A percentile compares a stretch with the other conserved stretches of the same genome.
Evolutionary conservation across 2,329 filamentous ascomycete genomes (phyloP).

Genomic region (Raffaelea ambrosiae): DNA sequence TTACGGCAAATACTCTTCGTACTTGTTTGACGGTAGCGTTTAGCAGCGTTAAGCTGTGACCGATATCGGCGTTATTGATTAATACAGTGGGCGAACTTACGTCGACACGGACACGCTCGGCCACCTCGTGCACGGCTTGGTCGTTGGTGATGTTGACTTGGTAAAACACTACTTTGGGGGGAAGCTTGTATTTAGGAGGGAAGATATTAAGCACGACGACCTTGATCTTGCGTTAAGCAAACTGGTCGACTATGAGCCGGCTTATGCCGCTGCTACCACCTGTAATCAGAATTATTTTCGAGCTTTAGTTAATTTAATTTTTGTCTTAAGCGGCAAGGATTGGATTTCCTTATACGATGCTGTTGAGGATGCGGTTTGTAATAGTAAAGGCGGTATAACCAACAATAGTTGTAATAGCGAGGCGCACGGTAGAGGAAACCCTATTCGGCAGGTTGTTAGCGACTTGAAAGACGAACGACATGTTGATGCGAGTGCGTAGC

Average conservation of each 20-base stretch:
- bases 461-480: not conserved
- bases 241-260: slow-evolving; percentile 50
- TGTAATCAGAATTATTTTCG: slow-evolving; percentile 58
- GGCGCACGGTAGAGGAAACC: not conserved
- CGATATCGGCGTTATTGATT: slow-evolving; percentile 64
- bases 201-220: slow-evolving; percentile 65
- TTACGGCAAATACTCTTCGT: slow-evolving; percentile 63
- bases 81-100: slow-evolving; percentile 60
- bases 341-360: not conserved
- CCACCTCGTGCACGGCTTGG: slow-evolving; percentile 41
- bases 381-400: not conserved
- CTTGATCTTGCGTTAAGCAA: slow-evolving; percentile 57
- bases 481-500: too few relatives aligned
- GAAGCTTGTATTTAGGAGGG: slow-evolving; percentile 21
- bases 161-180: slow-evolving; percentile 53
- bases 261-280: slow-evolving; percentile 71
- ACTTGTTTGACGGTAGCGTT: slow-evolving; percentile 39
- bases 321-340: not conserved
- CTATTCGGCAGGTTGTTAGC: not conserved
- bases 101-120: slow-evolving; percentile 40
- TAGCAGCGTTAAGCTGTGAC: slow-evolving; percentile 53
- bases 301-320: slow-evolving; percentile 4
- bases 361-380: not conserved
- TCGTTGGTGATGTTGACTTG: slow-evolving; percentile 60
- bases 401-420: not conserved